Percentiles rank a stretch among this genome's conserved stretches.
Evolutionary conservation across 1,284 basidiomycete genomes (phyloP).

Genomic region (Ustilago crameri): DNA sequence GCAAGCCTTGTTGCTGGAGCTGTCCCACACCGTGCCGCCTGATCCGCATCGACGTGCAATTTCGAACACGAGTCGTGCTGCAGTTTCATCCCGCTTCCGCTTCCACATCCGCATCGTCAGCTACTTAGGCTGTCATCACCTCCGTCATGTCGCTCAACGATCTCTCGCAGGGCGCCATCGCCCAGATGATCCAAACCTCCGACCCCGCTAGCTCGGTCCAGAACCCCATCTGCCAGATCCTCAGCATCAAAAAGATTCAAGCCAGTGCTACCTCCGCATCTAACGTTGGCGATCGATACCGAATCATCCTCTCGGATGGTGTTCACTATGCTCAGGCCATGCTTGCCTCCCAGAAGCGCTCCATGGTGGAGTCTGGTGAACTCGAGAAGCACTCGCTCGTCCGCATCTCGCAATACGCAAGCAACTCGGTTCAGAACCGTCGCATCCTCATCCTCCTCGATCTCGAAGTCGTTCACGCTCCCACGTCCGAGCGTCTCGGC

Average conservation of each 20-base stretch:
- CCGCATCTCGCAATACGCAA: constrained; percentile 80
- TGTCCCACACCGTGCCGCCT: background rate
- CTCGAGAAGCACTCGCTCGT: constrained; percentile 81
- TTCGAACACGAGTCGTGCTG: background rate
- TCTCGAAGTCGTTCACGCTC: constrained; percentile 70
- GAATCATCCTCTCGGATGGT: constrained; percentile 67
- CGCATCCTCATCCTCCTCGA: constrained; percentile 88
- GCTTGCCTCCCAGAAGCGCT: constrained; percentile 91
- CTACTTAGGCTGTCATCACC: background rate
- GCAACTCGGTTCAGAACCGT: constrained; percentile 81
- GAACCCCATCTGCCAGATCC: constrained; percentile 63
- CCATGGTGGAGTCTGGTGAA: constrained; percentile 77
- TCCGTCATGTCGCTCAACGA: constrained; percentile 45
- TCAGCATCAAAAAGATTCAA: constrained; percentile 66
- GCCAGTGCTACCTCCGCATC: constrained; percentile 47
- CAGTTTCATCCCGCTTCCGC: too few relatives aligned
- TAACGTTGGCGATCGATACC: constrained; percentile 61
- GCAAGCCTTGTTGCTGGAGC: too few relatives aligned
- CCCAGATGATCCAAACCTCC: constrained; percentile 57
- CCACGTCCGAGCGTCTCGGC: constrained; percentile 56
- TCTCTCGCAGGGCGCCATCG: constrained; percentile 60
- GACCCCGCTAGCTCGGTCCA: constrained; percentile 50
- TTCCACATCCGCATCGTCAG: background rate
- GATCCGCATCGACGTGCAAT: constrained; percentile 1
- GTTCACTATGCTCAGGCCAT: constrained; percentile 74